Percentiles rank a stretch among this genome's conserved stretches.
Conservation (phyloP, 2,329 filamentous ascomycete genomes). For the Colletotrichum plurivorum region DNA sequence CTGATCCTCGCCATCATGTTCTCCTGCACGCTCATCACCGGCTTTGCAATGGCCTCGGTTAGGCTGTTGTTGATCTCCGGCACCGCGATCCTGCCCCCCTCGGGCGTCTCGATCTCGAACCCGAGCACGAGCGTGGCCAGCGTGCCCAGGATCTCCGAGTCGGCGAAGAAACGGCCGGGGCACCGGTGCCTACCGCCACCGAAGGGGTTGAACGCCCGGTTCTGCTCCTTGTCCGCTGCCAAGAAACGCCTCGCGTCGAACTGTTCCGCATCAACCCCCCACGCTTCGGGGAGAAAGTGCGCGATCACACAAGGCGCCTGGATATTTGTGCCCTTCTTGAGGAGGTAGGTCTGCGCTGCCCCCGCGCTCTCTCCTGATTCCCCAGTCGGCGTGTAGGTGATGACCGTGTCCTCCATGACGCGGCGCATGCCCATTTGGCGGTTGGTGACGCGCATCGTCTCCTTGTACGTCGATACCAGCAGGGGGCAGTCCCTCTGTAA, state of each 20-base stretch:
- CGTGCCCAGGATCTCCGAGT: constrained; percentile 48
- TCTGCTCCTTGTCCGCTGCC: constrained; percentile 37
- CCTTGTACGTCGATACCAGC: constrained; percentile 23
- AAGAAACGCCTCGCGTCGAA: constrained; percentile 48
- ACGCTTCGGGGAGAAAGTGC: constrained; percentile 44
- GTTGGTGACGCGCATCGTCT: constrained; percentile 32
- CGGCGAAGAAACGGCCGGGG: constrained; percentile 51
- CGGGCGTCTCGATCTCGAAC: constrained; percentile 43
- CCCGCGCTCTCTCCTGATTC: background rate
- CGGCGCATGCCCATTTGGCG: constrained; percentile 19
- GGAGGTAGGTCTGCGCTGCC: background rate
- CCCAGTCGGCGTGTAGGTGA: constrained; percentile 16
- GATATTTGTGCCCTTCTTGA: constrained; percentile 30
- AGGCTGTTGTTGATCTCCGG: constrained; percentile 26
- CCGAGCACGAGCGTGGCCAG: constrained; percentile 43
- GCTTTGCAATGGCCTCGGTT: constrained; percentile 25
- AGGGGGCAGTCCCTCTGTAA: constrained; percentile 1
- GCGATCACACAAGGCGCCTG: constrained; percentile 46
- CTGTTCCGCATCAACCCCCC: constrained; percentile 44
- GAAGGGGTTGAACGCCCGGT: constrained; percentile 47
- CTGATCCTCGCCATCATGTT: constrained; percentile 16
- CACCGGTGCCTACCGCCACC: constrained; percentile 52
- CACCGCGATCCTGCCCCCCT: constrained; percentile 20
- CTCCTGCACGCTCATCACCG: constrained; percentile 20
- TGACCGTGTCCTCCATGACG: constrained; percentile 23